Percentiles rank a stretch among this genome's conserved stretches.
These are phyloP conservation scores for Isatis tinctoria DNA, from an alignment of 345 rosid genomes.

Conservation along the genomic window DNA sequence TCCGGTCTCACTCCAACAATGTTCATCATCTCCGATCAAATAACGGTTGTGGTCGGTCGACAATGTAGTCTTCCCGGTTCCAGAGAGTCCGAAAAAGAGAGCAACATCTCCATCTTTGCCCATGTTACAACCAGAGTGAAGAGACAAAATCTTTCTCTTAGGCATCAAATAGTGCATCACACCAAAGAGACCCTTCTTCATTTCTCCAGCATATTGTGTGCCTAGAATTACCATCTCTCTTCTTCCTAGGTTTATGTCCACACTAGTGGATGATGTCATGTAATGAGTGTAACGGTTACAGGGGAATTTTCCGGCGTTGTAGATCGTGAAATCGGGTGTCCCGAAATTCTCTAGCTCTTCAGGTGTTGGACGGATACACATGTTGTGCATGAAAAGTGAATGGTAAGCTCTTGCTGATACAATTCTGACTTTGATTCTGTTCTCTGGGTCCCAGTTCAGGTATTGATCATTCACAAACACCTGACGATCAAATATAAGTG, in stretches of 20 bases:
- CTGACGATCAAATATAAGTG: slow-evolving; percentile 29
- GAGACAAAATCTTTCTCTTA: slow-evolving; percentile 84
- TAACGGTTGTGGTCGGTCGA: slow-evolving; percentile 92
- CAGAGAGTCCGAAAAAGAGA: slow-evolving; percentile 98
- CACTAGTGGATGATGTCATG: slow-evolving; percentile 99
- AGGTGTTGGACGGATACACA: slow-evolving; percentile 98
- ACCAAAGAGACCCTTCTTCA: slow-evolving; percentile 99
- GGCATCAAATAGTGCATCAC: slow-evolving; percentile 99
- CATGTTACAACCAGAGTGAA: slow-evolving; percentile 98
- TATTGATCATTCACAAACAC: slow-evolving; percentile 94
- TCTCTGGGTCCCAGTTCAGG: slow-evolving; percentile 86
- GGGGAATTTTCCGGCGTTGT: slow-evolving; percentile 97
- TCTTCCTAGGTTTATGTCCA: slow-evolving; percentile 86
- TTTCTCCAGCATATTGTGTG: slow-evolving; percentile 98
- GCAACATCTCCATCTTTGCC: slow-evolving; percentile 98
- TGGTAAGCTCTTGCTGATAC: slow-evolving; percentile 98
- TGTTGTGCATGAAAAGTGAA: slow-evolving; percentile 98
- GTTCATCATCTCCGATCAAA: slow-evolving; percentile 93
- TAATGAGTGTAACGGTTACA: slow-evolving; percentile 97
- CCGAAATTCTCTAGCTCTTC: slow-evolving; percentile 95
- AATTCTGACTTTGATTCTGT: slow-evolving; percentile 88
- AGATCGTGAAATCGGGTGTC: slow-evolving; percentile 97
- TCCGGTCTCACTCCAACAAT: slow-evolving; percentile 86
- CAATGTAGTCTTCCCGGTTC: slow-evolving; percentile 95
- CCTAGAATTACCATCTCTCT: slow-evolving; percentile 99